Conservation (phyloP, 805 yeast species). For the Pichia heedii region DNA sequence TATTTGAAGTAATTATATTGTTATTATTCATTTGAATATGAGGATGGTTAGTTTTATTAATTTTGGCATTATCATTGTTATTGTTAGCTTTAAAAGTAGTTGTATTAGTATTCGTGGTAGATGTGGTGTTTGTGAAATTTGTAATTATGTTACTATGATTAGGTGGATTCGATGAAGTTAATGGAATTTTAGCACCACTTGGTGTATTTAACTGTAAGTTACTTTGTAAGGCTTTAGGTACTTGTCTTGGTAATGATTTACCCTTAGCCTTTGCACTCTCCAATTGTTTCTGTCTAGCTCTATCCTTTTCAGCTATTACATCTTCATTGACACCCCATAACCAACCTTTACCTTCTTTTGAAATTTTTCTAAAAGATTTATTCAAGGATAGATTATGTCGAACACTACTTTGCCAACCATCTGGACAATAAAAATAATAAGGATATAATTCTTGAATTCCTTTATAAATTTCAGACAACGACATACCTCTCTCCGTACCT, state of each 20-base stretch:
- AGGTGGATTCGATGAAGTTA: not conserved
- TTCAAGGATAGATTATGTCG: constrained; percentile 82
- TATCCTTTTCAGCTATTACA: constrained; percentile 74
- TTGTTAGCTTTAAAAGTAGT: too few relatives aligned
- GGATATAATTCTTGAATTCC: constrained; percentile 85
- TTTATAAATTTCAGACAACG: constrained; percentile 75
- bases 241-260: constrained; percentile 4
- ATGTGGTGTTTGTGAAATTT: too few relatives aligned
- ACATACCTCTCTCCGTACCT: constrained; percentile 64
- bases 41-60: not conserved
- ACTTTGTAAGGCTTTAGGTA: not conserved
- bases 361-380: constrained; percentile 72
- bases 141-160: too few relatives aligned
- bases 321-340: constrained; percentile 88
- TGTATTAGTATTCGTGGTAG: too few relatives aligned
- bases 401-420: constrained; percentile 96
- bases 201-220: not conserved
- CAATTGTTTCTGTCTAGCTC: constrained; percentile 51
- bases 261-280: constrained; percentile 38
- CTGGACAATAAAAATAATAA: constrained; percentile 86
- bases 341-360: constrained; percentile 91
- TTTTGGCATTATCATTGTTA: not conserved
- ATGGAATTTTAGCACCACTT: not conserved
- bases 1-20: not conserved
- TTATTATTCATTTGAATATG: constrained; percentile 1